Conservation (phyloP, 352 stramenopile species). For the Elongisporangium senticosum region DNA sequence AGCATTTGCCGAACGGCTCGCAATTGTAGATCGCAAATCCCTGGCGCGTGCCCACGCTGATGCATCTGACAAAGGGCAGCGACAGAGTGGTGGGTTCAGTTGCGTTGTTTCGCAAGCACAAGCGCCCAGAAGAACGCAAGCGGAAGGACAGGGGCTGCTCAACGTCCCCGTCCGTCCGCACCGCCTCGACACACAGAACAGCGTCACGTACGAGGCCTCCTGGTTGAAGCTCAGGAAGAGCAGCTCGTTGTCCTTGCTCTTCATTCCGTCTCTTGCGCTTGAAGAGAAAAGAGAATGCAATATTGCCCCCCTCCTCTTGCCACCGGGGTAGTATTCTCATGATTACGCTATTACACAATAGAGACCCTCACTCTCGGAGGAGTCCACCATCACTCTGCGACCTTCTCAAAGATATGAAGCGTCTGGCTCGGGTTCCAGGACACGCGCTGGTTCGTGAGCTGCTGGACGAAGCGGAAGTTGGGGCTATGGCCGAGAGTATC, state of each 20-base stretch:
- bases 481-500: conserved; percentile 12
- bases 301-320: no score
- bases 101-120: conserved; percentile 1
- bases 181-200: not conserved
- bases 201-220: conserved; percentile 70
- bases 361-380: no score
- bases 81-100: no score
- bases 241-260: conserved; percentile 47
- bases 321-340: no score
- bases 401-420: conserved; percentile 27
- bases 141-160: not conserved
- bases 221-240: conserved; percentile 92
- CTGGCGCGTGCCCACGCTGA: conserved; percentile 83
- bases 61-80: conserved; percentile 51
- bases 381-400: no score
- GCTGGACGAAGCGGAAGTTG: conserved; percentile 19
- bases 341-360: no score
- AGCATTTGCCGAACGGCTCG: conserved; percentile 87
- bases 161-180: not conserved
- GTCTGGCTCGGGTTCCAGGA: conserved; percentile 38
- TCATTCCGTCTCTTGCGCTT: conserved; percentile 19
- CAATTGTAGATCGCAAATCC: conserved; percentile 91
- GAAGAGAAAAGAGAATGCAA: no score
- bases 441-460: conserved; percentile 20
- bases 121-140: conserved; percentile 1